Base-by-base conservation (phyloP, 495 filamentous ascomycete species). In the Xylaria bambusicola region DNA sequence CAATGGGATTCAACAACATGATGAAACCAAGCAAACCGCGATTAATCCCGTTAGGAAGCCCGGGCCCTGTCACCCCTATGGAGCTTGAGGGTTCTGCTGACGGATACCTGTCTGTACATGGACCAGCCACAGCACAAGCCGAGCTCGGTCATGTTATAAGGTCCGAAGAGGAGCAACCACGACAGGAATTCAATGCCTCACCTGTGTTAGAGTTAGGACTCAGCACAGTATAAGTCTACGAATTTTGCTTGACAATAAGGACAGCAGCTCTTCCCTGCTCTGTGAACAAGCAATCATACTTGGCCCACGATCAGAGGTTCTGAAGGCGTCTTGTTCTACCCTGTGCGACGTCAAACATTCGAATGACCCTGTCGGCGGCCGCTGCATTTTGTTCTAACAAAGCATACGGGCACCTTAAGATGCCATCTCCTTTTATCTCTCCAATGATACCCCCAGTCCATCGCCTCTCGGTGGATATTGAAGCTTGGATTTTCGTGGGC, bases 41-140 rank as follows among this genome's bases (percentile, higher is more conserved):
- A 17, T 68, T 94, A 33, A 76, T 77, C 23, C 90, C 90, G 2
- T 77, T 89, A 3, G 82, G 83, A n/a, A 90, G 87, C 44, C 88
- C 89, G 1, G 89, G 89, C 0, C 88, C 88, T 0, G 88, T 93
- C 38, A 93, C 90, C 2, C 90, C 90, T 0, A 79, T 94, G 69
- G 82, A 83, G 2, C 70, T 94, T 27, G 88, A 91, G 63, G 80
- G 60, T 23, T 53, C 62, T 6, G 60, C 61, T 33, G 59, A 61
- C 2, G 63, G 68, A 20, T 71, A 71, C 51, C 31, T 71, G 9
- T 63, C 44, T 12, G 66, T 60, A 12, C 63, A 60, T 12, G 62
- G 56, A 2, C 29, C 55, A 21, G 18, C 44, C 5, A 50, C 60
- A 36, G 46, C 38, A 12, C 61, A 66, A 18, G 62, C 63, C 40